A percentile compares a stretch with the other conserved stretches of the same genome.
Conservation (phyloP, 192 early-diverging fungal species). For the Coemansia sp. region DNA sequence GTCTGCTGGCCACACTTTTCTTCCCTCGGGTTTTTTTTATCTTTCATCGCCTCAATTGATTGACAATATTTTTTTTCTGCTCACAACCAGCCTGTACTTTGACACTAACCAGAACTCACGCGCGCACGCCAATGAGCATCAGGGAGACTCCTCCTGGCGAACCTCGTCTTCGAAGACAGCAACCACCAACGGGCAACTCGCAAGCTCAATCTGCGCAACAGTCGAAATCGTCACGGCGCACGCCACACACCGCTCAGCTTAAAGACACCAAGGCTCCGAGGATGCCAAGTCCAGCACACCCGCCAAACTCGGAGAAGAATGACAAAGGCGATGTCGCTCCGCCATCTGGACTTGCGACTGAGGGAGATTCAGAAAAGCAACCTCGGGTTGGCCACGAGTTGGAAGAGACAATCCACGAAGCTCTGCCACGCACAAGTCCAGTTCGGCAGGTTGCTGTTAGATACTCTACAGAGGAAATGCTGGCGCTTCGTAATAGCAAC, state of each 20-base stretch:
- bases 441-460: background rate
- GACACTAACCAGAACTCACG: background rate
- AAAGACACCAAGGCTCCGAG: conserved; percentile 2
- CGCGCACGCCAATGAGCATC: conserved; percentile 17
- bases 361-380: background rate
- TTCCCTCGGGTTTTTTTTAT: background rate
- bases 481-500: conserved; percentile 33
- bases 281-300: background rate
- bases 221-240: conserved; percentile 8
- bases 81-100: background rate
- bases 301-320: background rate
- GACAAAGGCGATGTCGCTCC: background rate
- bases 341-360: background rate
- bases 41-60: background rate
- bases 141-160: conserved; percentile 8
- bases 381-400: background rate
- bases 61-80: too few species aligned
- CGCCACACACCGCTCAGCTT: background rate
- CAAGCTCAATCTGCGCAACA: conserved; percentile 10
- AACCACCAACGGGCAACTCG: background rate
- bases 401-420: background rate
- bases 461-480: conserved; percentile 38
- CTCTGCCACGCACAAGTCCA: background rate
- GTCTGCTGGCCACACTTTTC: background rate
- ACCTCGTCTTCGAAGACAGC: conserved; percentile 24